Conservation (phyloP, 164 flowering plant genomes). For the Piper betle region DNA sequence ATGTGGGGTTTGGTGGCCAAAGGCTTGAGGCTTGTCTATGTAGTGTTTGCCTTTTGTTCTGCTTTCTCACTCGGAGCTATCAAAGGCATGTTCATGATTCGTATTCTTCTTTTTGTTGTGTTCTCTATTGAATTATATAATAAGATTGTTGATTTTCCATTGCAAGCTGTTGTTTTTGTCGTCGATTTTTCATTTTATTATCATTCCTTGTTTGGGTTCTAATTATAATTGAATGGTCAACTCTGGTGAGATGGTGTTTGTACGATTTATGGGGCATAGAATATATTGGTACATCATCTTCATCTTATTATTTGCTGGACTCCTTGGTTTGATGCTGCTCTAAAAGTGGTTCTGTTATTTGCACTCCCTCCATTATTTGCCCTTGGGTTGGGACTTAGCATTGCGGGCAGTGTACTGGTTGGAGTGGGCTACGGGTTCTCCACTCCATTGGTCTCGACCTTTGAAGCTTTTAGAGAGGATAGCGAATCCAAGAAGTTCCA, state of each 20-base stretch:
- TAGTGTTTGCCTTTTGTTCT: too few species aligned
- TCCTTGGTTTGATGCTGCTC: constrained; percentile 49
- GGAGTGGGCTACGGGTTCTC: constrained; percentile 86
- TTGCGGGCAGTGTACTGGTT: constrained; percentile 63
- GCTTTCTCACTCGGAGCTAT: too few species aligned
- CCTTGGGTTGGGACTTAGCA: constrained; percentile 65
- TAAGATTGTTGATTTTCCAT: too few species aligned
- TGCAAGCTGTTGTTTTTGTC: too few species aligned
- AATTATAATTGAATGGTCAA: not conserved
- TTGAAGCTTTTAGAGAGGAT: constrained; percentile 78
- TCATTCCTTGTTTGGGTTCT: not conserved
- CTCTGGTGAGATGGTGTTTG: not conserved
- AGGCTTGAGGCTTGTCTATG: too few species aligned
- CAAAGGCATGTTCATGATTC: too few species aligned
- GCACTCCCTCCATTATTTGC: constrained; percentile 57
- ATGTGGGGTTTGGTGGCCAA: too few species aligned
- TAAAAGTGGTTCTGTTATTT: constrained; percentile 57
- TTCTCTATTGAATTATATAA: too few species aligned
- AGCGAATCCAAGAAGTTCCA: constrained; percentile 40
- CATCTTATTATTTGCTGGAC: constrained; percentile 35
- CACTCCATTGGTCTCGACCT: constrained; percentile 84
- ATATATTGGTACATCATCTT: constrained; percentile 1
- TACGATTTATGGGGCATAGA: not conserved
- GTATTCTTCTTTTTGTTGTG: too few species aligned
- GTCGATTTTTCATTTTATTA: not conserved